phyloP scores from a whole-genome alignment of 768 basidiomycete species.

The Mycena capillaripes region DNA sequence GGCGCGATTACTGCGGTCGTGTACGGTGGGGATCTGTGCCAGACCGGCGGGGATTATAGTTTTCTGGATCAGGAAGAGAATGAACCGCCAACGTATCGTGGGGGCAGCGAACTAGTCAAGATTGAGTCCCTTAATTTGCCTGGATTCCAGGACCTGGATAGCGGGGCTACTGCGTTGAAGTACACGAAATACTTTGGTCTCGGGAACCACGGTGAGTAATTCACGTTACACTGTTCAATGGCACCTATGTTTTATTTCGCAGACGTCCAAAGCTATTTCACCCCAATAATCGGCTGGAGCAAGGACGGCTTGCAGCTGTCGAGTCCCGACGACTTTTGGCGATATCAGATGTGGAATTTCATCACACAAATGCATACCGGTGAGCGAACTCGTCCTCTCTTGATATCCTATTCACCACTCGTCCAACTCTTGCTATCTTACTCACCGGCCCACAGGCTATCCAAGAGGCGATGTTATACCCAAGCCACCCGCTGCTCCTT shows the following conservation, averaged over 20 bases:
- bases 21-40: constrained; percentile 1
- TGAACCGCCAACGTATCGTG: neutral
- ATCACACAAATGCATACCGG: constrained; percentile 5
- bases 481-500: neutral
- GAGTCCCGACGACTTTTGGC: neutral
- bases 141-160: neutral
- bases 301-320: neutral
- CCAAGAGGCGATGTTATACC: too few relatives aligned
- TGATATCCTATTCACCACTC: too few relatives aligned
- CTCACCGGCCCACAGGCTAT: too few relatives aligned
- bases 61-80: neutral
- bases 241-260: neutral
- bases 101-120: constrained; percentile 3
- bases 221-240: neutral
- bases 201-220: neutral
- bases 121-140: neutral
- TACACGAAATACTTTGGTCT: constrained; percentile 5
- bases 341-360: constrained; percentile 10
- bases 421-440: too few relatives aligned
- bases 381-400: neutral
- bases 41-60: constrained; percentile 5
- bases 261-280: neutral
- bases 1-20: neutral
- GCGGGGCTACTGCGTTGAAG: neutral
- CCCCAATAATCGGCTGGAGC: neutral